phyloP scores from a whole-genome alignment of 257 asterid species.

The Leonotis leonurus region DNA sequence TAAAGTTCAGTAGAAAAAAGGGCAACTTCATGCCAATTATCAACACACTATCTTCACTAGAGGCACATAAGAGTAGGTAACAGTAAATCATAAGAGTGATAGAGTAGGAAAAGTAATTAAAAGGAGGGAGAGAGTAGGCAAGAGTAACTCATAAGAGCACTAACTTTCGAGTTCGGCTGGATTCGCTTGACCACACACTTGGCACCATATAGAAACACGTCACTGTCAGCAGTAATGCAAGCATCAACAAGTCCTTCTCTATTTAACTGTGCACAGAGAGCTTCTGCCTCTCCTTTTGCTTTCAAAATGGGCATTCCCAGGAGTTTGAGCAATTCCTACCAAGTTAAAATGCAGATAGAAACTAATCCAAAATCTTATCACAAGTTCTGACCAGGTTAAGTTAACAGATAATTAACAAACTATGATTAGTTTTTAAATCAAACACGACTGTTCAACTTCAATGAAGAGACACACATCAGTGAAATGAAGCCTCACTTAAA shows the following conservation, averaged over 20 bases:
- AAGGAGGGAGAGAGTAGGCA: neutral
- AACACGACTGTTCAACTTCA: neutral
- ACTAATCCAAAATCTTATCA: neutral
- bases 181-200: conserved; percentile 69
- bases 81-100: neutral
- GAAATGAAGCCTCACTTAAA: neutral
- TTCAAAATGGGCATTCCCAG: conserved; percentile 86
- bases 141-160: conserved; percentile 10
- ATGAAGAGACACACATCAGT: neutral
- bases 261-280: conserved; percentile 84
- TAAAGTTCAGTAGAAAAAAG: neutral
- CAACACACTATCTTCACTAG: neutral
- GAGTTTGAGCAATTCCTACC: conserved; percentile 78
- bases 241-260: conserved; percentile 84
- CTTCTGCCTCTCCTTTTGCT: conserved; percentile 95
- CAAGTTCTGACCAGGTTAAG: neutral
- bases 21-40: neutral
- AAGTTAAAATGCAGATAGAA: conserved; percentile 1
- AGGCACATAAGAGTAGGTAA: neutral
- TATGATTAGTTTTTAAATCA: neutral
- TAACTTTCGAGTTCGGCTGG: conserved; percentile 70
- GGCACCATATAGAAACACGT: conserved; percentile 85
- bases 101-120: too few relatives aligned
- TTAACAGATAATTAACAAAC: neutral
- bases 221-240: conserved; percentile 90